phyloP scores from a whole-genome alignment of 768 basidiomycete species.

The Pisolithus orientalis region DNA sequence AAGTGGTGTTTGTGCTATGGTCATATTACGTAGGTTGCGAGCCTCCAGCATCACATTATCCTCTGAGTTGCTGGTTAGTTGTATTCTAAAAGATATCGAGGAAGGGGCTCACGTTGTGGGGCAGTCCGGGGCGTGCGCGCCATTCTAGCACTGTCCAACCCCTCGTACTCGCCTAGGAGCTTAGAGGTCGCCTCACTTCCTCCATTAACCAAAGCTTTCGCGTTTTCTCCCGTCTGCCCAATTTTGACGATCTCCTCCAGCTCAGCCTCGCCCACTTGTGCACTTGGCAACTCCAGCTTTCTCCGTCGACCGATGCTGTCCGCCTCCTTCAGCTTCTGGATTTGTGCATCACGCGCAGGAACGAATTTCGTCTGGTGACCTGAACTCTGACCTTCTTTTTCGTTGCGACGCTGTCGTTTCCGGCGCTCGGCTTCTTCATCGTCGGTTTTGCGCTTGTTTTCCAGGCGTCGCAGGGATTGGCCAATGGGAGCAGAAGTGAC shows the following conservation, averaged over 20 bases:
- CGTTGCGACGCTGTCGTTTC: slow-evolving; percentile 74
- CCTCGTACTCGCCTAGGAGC: slow-evolving; percentile 89
- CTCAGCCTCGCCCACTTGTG: slow-evolving; percentile 93
- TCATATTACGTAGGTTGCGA: slow-evolving; percentile 92
- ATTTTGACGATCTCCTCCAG: slow-evolving; percentile 99
- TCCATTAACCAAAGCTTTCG: slow-evolving; percentile 76
- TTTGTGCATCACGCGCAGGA: slow-evolving; percentile 95
- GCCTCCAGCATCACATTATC: slow-evolving; percentile 95
- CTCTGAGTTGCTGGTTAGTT: slow-evolving; percentile 43
- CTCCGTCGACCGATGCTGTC: slow-evolving; percentile 88
- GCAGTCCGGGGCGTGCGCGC: slow-evolving; percentile 92
- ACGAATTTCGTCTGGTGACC: slow-evolving; percentile 89
- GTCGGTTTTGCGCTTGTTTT: slow-evolving; percentile 93
- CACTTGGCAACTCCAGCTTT: slow-evolving; percentile 76
- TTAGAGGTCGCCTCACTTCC: slow-evolving; percentile 82
- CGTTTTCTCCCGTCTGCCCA: slow-evolving; percentile 85
- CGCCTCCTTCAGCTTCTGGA: slow-evolving; percentile 95
- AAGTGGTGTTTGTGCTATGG: slow-evolving; percentile 85
- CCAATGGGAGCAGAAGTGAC: slow-evolving; percentile 85
- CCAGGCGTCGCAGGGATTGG: slow-evolving; percentile 83
- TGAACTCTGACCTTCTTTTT: slow-evolving; percentile 55
- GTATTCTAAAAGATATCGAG: background rate
- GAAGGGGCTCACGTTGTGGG: slow-evolving; percentile 71
- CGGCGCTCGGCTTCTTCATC: slow-evolving; percentile 90
- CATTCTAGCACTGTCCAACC: slow-evolving; percentile 81